phyloP scores from a whole-genome alignment of 441 rosid genomes.

The Eutrema salsugineum region DNA sequence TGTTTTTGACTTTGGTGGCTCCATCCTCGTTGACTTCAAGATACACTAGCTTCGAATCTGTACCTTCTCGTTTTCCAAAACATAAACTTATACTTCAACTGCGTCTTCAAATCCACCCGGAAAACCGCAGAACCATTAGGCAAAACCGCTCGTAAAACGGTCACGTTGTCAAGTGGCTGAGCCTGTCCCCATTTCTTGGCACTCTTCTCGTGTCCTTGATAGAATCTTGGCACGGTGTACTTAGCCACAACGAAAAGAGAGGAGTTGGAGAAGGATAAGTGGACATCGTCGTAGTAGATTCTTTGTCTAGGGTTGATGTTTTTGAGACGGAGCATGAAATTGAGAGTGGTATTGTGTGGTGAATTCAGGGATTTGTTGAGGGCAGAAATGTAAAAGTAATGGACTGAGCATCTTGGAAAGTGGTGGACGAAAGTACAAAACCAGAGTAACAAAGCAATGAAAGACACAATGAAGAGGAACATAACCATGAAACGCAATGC shows the following conservation, averaged over 20 bases:
- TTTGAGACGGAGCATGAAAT: conserved; percentile 39
- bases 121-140: conserved; percentile 36
- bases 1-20: conserved; percentile 6
- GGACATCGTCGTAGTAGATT: too few species aligned
- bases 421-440: too few species aligned
- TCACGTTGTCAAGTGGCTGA: conserved; percentile 23
- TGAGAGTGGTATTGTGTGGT: conserved; percentile 35
- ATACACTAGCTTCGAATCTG: conserved; percentile 38
- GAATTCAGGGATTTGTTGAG: conserved; percentile 39
- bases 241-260: too few species aligned
- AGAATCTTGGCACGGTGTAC: conserved; percentile 34
- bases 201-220: conserved; percentile 65
- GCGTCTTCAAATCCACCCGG: conserved; percentile 58
- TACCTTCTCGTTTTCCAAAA: conserved; percentile 49
- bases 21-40: conserved; percentile 46
- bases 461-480: too few species aligned
- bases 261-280: too few species aligned
- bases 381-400: conserved; percentile 46
- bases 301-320: too few species aligned
- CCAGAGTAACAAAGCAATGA: too few species aligned
- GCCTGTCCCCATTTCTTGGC: conserved; percentile 34
- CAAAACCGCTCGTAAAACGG: conserved; percentile 26
- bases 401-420: conserved; percentile 31
- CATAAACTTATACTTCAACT: conserved; percentile 58
- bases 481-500: too few species aligned